phyloP scores from a whole-genome alignment of 441 rosid species.

The Erodium chrysanthum region DNA sequence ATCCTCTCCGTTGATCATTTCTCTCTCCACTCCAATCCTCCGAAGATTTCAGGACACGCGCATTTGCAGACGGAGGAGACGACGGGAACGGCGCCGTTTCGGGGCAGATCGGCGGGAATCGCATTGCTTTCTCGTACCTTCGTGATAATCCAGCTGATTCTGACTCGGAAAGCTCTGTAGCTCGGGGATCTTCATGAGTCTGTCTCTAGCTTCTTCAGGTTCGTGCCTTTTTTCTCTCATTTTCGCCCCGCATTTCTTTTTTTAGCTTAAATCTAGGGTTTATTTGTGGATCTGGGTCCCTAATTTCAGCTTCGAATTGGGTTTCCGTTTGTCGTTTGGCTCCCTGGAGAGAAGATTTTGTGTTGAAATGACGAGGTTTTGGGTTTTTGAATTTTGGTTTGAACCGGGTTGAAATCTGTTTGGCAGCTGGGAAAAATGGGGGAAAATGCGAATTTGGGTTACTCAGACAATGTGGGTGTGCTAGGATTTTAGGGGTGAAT shows the following conservation, averaged over 20 bases:
- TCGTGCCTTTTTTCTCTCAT: background rate
- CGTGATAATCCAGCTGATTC: background rate
- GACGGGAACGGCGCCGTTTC: background rate
- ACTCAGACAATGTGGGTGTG: background rate
- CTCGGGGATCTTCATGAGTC: background rate
- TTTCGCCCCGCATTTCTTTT: background rate
- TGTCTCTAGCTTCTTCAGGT: background rate
- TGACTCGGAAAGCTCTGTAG: background rate
- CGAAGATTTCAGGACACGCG: background rate
- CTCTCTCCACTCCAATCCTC: background rate
- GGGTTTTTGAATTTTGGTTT: constrained; percentile 6
- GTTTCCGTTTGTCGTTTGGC: too few relatives aligned
- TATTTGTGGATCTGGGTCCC: background rate
- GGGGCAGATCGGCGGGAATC: background rate
- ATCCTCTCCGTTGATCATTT: background rate
- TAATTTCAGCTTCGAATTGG: background rate
- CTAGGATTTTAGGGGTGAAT: background rate
- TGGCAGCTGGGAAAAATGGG: constrained; percentile 15
- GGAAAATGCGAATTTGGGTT: background rate
- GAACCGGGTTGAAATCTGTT: constrained; percentile 9
- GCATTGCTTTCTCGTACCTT: background rate
- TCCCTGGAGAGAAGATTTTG: background rate
- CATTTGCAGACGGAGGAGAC: background rate
- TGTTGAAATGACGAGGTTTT: background rate
- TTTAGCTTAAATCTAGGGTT: background rate